phyloP scores from a whole-genome alignment of 148 eudicot species.

The Arbutus unedo region DNA sequence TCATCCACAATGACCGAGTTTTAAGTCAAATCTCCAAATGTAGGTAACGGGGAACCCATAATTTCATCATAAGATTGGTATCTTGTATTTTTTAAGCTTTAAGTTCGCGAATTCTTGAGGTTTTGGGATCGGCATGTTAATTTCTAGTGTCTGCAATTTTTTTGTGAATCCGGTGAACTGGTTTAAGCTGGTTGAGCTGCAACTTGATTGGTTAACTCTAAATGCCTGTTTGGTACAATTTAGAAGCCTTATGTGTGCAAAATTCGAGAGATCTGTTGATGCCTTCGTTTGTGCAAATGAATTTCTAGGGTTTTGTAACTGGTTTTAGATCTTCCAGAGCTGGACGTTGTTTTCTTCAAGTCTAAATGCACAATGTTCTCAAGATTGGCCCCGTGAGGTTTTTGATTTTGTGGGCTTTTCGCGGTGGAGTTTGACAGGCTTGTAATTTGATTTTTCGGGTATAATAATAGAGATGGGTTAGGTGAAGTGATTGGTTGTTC shows the following conservation, averaged over 20 bases:
- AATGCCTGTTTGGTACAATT: neutral
- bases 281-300: neutral
- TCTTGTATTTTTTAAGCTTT: neutral
- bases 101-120: neutral
- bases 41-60: neutral
- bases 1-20: constrained; percentile 1
- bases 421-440: neutral
- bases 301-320: constrained; percentile 16
- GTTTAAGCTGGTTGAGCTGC: neutral
- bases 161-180: neutral
- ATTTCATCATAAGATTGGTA: neutral
- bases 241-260: neutral
- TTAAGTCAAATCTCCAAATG: neutral
- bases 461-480: constrained; percentile 12
- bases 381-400: neutral
- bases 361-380: neutral
- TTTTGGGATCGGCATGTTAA: neutral
- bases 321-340: constrained; percentile 22
- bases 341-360: neutral
- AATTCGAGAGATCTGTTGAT: neutral
- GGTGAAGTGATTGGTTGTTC: constrained; percentile 11
- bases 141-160: neutral
- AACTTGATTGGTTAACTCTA: neutral
- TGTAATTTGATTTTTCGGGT: neutral
- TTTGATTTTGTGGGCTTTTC: neutral